Conservation (phyloP, 148 eudicot genomes). For the Camellia japonica region DNA sequence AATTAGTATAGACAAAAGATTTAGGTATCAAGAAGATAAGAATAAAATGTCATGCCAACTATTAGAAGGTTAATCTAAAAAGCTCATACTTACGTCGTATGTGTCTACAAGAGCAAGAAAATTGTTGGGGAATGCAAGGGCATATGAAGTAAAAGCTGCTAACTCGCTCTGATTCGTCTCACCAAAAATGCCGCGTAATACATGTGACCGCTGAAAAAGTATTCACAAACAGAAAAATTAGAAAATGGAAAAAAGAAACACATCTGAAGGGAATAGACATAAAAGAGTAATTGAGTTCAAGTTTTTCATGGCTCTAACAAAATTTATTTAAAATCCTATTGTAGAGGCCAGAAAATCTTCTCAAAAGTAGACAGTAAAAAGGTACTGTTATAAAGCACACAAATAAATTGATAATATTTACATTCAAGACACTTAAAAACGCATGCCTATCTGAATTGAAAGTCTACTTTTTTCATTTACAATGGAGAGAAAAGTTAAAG, state of each 20-base stretch:
- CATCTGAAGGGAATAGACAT: no score
- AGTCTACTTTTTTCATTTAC: no score
- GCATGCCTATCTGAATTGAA: no score
- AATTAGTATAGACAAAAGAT: not conserved
- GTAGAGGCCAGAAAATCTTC: not conserved
- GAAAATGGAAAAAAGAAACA: not conserved
- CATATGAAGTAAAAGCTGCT: constrained; percentile 93
- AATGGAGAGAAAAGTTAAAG: no score
- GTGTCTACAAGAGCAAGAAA: constrained; percentile 97
- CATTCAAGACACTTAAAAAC: not conserved
- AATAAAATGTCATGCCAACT: not conserved
- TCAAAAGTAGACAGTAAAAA: not conserved
- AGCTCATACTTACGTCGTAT: constrained; percentile 71
- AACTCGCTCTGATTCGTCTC: constrained; percentile 93
- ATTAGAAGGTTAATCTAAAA: not conserved
- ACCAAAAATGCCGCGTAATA: constrained; percentile 51
- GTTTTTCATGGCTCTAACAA: not conserved
- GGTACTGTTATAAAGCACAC: not conserved
- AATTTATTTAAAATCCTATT: not conserved
- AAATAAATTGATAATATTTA: not conserved
- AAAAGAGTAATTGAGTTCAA: no score
- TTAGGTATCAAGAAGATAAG: not conserved
- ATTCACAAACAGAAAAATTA: constrained; percentile 14
- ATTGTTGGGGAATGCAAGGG: constrained; percentile 77
- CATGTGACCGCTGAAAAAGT: constrained; percentile 50